Conservation (phyloP, 345 rosid species). For the Draba incana region DNA sequence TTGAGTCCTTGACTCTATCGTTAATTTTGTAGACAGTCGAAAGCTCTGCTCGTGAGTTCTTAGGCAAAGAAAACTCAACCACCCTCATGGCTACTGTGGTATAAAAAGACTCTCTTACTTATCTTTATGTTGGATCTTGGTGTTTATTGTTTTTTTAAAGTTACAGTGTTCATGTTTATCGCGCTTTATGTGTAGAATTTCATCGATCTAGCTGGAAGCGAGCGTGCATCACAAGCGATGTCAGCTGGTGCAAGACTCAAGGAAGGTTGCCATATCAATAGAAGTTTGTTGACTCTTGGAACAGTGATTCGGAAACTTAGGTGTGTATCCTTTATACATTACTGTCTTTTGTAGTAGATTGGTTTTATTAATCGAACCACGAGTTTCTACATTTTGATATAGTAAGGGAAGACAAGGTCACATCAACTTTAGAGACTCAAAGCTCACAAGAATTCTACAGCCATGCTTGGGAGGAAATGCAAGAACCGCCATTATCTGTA, state of each 20-base stretch:
- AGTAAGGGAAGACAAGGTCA: constrained; percentile 95
- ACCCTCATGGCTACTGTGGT: constrained; percentile 94
- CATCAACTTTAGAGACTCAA: constrained; percentile 96
- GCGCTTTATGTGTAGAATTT: constrained; percentile 62
- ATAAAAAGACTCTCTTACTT: too few relatives aligned
- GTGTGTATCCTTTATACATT: constrained; percentile 42
- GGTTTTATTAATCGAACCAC: not conserved
- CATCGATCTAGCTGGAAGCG: constrained; percentile 96
- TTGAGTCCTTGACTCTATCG: constrained; percentile 18
- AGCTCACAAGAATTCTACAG: constrained; percentile 91
- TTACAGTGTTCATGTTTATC: not conserved
- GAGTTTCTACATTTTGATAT: constrained; percentile 27
- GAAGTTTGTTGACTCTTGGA: constrained; percentile 90
- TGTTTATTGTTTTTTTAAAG: not conserved
- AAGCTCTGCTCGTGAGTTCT: constrained; percentile 95
- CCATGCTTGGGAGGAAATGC: constrained; percentile 98
- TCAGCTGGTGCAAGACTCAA: constrained; percentile 91
- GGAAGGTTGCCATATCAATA: constrained; percentile 97
- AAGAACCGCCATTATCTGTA: constrained; percentile 93
- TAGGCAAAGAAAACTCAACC: constrained; percentile 91
- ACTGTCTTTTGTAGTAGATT: not conserved
- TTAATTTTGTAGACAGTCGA: constrained; percentile 69
- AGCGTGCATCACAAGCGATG: constrained; percentile 90
- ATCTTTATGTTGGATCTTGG: not conserved
- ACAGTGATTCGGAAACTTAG: constrained; percentile 97